A percentile compares a stretch with the other conserved stretches of the same genome.
phyloP scores from a whole-genome alignment of 345 rosid genomes.

The Citrus glauca region DNA sequence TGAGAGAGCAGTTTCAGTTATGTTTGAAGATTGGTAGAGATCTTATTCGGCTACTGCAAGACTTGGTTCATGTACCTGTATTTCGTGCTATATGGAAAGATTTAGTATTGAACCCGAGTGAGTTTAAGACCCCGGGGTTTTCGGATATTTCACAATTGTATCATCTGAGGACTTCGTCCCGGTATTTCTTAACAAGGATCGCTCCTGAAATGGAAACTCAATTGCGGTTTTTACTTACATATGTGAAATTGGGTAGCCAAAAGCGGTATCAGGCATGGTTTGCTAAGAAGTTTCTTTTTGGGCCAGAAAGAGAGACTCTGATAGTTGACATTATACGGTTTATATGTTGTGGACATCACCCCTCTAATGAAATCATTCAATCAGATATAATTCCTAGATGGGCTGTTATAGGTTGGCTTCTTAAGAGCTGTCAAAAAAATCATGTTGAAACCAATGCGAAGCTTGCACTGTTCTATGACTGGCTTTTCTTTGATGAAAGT shows the following conservation, averaged over 20 bases:
- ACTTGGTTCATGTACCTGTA: conserved; percentile 65
- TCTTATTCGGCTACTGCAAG: conserved; percentile 65
- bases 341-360: conserved; percentile 72
- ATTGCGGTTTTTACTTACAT: conserved; percentile 62
- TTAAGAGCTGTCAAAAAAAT: conserved; percentile 47
- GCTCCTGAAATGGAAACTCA: conserved; percentile 72
- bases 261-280: conserved; percentile 78
- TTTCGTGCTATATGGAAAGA: conserved; percentile 61
- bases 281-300: conserved; percentile 50
- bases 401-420: conserved; percentile 81
- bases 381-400: conserved; percentile 76
- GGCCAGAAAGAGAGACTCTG: conserved; percentile 56
- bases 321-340: conserved; percentile 69
- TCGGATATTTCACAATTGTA: conserved; percentile 48
- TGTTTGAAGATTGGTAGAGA: conserved; percentile 77
- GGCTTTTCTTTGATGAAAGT: conserved; percentile 80
- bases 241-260: conserved; percentile 73
- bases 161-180: conserved; percentile 53
- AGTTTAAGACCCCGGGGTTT: conserved; percentile 37
- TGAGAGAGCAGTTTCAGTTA: conserved; percentile 57
- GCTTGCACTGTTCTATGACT: conserved; percentile 76
- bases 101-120: conserved; percentile 43
- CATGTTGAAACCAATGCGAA: conserved; percentile 49
- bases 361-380: conserved; percentile 51
- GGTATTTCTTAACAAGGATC: conserved; percentile 60